phyloP scores from a whole-genome alignment of 2,329 filamentous ascomycete species.

The Fusarium sp. region DNA sequence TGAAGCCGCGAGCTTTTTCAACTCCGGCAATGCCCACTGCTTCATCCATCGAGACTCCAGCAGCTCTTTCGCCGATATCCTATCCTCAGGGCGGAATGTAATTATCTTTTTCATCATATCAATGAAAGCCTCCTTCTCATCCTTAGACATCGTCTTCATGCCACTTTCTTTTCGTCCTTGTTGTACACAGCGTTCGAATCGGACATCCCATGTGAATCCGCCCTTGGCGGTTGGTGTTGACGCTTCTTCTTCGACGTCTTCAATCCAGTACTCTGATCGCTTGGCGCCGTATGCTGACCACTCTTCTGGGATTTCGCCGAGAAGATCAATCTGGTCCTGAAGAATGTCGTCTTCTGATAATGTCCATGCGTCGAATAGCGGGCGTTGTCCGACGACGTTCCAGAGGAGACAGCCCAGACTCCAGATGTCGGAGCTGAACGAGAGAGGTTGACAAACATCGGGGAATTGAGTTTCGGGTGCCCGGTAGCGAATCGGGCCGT shows the following conservation, averaged over 20 bases:
- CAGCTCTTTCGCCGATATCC: slow-evolving; percentile 23
- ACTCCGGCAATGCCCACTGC: slow-evolving; percentile 36
- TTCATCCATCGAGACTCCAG: slow-evolving; percentile 35
- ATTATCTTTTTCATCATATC: slow-evolving; percentile 39
- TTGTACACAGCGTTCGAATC: slow-evolving; percentile 33
- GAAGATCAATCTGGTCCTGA: slow-evolving; percentile 32
- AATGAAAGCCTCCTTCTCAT: slow-evolving; percentile 34
- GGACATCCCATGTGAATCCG: slow-evolving; percentile 21
- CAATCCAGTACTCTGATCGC: slow-evolving; percentile 28
- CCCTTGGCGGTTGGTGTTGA: not conserved
- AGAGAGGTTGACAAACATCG: slow-evolving; percentile 27
- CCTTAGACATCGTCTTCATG: slow-evolving; percentile 24
- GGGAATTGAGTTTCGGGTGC: slow-evolving; percentile 38
- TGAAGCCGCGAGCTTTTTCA: slow-evolving; percentile 10
- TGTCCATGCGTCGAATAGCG: slow-evolving; percentile 38
- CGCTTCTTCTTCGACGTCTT: slow-evolving; percentile 18
- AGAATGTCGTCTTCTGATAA: slow-evolving; percentile 34
- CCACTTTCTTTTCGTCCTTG: slow-evolving; percentile 30
- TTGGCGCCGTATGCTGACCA: slow-evolving; percentile 28
- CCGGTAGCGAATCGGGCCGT: slow-evolving; percentile 31
- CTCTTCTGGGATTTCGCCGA: slow-evolving; percentile 35
- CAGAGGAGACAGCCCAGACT: slow-evolving; percentile 39
- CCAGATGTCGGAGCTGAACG: slow-evolving; percentile 38
- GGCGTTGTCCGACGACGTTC: slow-evolving; percentile 33
- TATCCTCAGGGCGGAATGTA: slow-evolving; percentile 28